Conservation (phyloP, 306 rosid genomes). For the Carpinus viminea region DNA sequence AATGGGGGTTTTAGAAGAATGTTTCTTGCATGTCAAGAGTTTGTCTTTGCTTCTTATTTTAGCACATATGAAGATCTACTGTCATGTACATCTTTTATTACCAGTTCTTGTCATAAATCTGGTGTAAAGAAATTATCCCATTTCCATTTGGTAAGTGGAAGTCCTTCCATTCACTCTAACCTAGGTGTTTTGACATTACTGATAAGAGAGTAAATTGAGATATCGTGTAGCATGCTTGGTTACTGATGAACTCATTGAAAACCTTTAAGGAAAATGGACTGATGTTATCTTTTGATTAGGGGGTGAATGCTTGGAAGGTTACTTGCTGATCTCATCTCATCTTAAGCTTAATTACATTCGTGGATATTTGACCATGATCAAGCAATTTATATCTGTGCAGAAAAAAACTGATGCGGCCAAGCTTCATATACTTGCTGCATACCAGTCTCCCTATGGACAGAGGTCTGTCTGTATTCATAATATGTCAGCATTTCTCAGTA, state of each 20-base stretch:
- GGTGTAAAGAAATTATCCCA: no score
- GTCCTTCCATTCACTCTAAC: neutral
- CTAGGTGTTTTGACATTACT: neutral
- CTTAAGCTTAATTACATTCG: conserved; percentile 9
- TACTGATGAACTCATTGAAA: neutral
- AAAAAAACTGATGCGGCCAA: conserved; percentile 60
- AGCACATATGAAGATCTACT: neutral
- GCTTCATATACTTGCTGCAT: conserved; percentile 67
- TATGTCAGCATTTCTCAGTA: conserved; percentile 4
- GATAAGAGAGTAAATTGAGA: neutral
- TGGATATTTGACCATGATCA: conserved; percentile 10
- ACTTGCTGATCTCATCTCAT: neutral
- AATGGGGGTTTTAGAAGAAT: neutral
- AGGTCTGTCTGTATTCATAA: conserved; percentile 50
- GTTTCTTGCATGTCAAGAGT: neutral
- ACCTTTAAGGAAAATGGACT: neutral
- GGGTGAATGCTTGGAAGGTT: neutral
- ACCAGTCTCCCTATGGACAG: conserved; percentile 73
- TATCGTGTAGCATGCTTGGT: neutral
- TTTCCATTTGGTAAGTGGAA: neutral
- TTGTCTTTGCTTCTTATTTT: neutral
- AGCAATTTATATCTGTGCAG: conserved; percentile 38
- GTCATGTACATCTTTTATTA: neutral
- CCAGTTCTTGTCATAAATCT: neutral
- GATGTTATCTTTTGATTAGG: neutral